phyloP scores from a whole-genome alignment of 345 rosid genomes.

The Reutealis trisperma region DNA sequence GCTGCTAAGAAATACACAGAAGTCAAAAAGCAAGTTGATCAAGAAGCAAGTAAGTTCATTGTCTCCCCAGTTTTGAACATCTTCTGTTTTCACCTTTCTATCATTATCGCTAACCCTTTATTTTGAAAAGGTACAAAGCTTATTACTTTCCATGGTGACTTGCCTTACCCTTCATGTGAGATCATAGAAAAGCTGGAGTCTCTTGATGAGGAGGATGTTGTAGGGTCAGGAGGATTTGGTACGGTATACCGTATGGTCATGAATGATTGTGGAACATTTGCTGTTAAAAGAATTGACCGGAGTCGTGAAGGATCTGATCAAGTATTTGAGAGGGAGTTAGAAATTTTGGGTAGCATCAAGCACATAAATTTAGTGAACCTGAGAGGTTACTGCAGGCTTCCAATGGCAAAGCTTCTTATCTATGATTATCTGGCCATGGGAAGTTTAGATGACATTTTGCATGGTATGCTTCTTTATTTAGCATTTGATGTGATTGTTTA shows the following conservation, averaged over 20 bases:
- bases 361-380: constrained; percentile 92
- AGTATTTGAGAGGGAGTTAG: constrained; percentile 91
- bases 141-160: constrained; percentile 92
- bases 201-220: constrained; percentile 91
- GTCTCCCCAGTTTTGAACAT: background rate
- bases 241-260: constrained; percentile 95
- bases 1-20: constrained; percentile 83
- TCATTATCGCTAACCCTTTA: constrained; percentile 6
- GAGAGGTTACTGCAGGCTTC: constrained; percentile 92
- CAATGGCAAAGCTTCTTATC: constrained; percentile 79
- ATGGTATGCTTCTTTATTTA: constrained; percentile 45
- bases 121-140: constrained; percentile 63
- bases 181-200: constrained; percentile 88
- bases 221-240: constrained; percentile 98
- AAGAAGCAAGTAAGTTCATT: constrained; percentile 56
- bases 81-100: background rate
- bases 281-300: constrained; percentile 87
- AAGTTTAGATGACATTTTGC: constrained; percentile 87
- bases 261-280: constrained; percentile 98
- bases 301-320: constrained; percentile 88
- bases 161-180: constrained; percentile 87
- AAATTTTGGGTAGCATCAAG: constrained; percentile 92
- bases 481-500: background rate
- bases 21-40: constrained; percentile 78
- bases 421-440: constrained; percentile 90